A percentile compares a stretch with the other conserved stretches of the same genome.
phyloP scores from a whole-genome alignment of 352 stramenopile genomes.

The Elongisporangium senticosum region DNA sequence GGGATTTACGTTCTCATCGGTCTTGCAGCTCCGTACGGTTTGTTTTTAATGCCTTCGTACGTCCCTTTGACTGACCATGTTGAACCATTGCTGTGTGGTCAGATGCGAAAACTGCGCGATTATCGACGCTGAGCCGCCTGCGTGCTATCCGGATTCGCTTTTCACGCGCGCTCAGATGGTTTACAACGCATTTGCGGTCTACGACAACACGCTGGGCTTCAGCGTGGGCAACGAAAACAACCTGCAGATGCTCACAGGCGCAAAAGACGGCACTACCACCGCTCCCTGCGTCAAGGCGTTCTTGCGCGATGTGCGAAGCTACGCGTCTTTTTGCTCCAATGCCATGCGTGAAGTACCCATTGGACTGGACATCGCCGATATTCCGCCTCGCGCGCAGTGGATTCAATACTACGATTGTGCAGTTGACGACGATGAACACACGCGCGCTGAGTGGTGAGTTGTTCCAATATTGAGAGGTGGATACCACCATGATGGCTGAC shows the following conservation, averaged over 20 bases:
- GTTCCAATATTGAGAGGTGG: neutral
- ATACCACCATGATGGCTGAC: neutral
- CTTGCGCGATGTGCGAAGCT: constrained; percentile 50
- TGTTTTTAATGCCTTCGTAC: neutral
- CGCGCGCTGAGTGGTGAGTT: constrained; percentile 37
- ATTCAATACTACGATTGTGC: constrained; percentile 72
- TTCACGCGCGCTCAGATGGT: constrained; percentile 55
- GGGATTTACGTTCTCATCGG: constrained; percentile 74
- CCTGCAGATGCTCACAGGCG: constrained; percentile 30
- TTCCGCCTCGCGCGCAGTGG: constrained; percentile 51
- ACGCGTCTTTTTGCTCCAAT: constrained; percentile 32
- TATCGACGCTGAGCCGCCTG: constrained; percentile 26
- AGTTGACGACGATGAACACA: constrained; percentile 32
- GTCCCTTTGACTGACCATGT: neutral
- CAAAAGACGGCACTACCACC: constrained; percentile 27
- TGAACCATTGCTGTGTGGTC: neutral
- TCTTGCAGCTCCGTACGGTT: constrained; percentile 42
- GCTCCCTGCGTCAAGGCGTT: constrained; percentile 69
- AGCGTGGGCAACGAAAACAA: constrained; percentile 72
- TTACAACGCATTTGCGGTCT: constrained; percentile 69
- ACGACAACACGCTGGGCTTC: constrained; percentile 67
- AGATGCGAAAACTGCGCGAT: constrained; percentile 59
- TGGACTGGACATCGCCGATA: constrained; percentile 68
- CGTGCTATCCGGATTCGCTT: constrained; percentile 47
- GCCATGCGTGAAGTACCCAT: constrained; percentile 58